Evolutionary conservation across 1,284 basidiomycete species (phyloP).

Genomic region (Irpex lacteus): DNA sequence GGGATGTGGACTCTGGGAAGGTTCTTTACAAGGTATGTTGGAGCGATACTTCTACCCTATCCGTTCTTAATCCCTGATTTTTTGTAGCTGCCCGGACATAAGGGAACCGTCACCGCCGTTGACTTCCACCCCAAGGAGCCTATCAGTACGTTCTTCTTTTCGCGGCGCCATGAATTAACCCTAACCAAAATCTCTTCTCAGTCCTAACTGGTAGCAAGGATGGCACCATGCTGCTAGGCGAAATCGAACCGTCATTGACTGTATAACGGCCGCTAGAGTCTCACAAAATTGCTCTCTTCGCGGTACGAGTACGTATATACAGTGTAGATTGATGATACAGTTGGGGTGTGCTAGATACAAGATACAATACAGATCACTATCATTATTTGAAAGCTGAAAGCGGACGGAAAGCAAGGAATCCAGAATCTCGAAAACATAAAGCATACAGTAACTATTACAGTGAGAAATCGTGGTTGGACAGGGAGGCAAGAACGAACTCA

Average conservation of each 20-base stretch:
- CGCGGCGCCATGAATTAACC: neutral
- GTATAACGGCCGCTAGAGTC: constrained; percentile 12
- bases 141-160: constrained; percentile 57
- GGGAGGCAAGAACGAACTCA: no score
- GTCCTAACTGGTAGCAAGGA: constrained; percentile 89
- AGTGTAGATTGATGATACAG: neutral
- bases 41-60: neutral
- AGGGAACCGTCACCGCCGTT: constrained; percentile 87
- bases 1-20: constrained; percentile 87
- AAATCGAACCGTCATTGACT: constrained; percentile 60
- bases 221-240: constrained; percentile 84
- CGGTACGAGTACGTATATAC: neutral
- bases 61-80: neutral
- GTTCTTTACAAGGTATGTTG: constrained; percentile 80
- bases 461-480: no score
- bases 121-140: constrained; percentile 94
- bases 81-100: constrained; percentile 83
- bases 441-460: no score
- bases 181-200: constrained; percentile 25
- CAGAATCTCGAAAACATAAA: neutral
- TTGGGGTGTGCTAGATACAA: neutral
- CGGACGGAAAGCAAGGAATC: neutral
- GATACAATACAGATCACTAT: no score
- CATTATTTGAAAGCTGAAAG: neutral
- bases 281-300: neutral